phyloP scores from a whole-genome alignment of 73 alveolate genomes.

The Paramecium sonneborni region DNA sequence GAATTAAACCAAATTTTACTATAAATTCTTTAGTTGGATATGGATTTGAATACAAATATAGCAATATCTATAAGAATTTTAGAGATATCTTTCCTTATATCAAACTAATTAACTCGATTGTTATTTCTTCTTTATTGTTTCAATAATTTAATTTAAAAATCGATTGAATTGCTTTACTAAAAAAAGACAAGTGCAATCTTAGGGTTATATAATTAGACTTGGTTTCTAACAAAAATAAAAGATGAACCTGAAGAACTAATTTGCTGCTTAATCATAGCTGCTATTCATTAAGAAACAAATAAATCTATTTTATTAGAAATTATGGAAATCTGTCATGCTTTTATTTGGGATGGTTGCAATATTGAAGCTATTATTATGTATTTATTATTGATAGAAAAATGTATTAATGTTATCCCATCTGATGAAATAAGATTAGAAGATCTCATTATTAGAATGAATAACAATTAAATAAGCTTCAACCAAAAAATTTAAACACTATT shows the following conservation, averaged over 20 bases:
- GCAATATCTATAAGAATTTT: not conserved
- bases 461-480: not conserved
- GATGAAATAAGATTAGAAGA: not conserved
- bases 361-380: slow-evolving; percentile 29
- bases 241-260: slow-evolving; percentile 46
- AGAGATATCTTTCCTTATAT: not conserved
- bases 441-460: slow-evolving; percentile 6
- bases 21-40: not conserved
- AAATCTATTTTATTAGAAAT: not conserved
- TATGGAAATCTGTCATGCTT: not conserved
- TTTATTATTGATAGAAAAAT: not conserved
- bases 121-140: not conserved
- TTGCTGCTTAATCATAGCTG: not conserved
- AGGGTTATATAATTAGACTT: slow-evolving; percentile 2
- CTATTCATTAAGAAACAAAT: not conserved
- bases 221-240: slow-evolving; percentile 1
- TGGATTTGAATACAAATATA: not conserved
- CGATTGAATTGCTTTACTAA: not conserved
- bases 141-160: not conserved
- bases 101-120: not conserved
- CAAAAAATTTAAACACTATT: not conserved
- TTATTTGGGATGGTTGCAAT: slow-evolving; percentile 46
- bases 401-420: not conserved
- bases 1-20: not conserved
- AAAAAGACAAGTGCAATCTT: not conserved